These are phyloP conservation scores for Bipolaris oryzae DNA, from an alignment of 2,329 filamentous ascomycete species.

Conservation along the genomic window DNA sequence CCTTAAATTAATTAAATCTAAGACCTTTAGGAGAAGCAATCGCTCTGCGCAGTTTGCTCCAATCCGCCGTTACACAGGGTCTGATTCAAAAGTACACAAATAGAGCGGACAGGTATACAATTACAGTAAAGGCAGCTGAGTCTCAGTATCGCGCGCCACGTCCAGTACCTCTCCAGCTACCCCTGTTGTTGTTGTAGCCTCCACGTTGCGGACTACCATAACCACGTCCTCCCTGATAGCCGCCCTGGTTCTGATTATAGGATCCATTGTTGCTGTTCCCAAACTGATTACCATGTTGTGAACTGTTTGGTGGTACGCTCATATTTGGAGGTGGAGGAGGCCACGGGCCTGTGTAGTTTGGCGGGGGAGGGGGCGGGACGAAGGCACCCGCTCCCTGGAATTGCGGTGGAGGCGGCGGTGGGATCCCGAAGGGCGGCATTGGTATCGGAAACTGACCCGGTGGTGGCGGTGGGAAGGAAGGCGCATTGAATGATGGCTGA, in stretches of 20 bases:
- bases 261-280: constrained; percentile 10
- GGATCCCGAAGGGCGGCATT: constrained; percentile 23
- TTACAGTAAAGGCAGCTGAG: background rate
- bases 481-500: constrained; percentile 24
- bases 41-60: background rate
- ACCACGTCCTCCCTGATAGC: constrained; percentile 24
- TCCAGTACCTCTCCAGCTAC: constrained; percentile 22
- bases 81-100: background rate
- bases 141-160: constrained; percentile 25
- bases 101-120: background rate
- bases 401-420: constrained; percentile 29
- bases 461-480: constrained; percentile 28
- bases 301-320: constrained; percentile 21
- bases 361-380: constrained; percentile 35
- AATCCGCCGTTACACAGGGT: background rate
- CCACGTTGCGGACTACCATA: constrained; percentile 18
- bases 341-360: constrained; percentile 32
- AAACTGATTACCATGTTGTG: constrained; percentile 7
- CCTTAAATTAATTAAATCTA: background rate
- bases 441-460: constrained; percentile 27
- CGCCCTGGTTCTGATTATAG: constrained; percentile 2
- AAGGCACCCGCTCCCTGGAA: constrained; percentile 24
- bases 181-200: constrained; percentile 24
- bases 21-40: no score
- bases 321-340: constrained; percentile 28